Base-by-base conservation (phyloP, 2,329 filamentous ascomycete species). In the Colletotrichum melonis region DNA sequence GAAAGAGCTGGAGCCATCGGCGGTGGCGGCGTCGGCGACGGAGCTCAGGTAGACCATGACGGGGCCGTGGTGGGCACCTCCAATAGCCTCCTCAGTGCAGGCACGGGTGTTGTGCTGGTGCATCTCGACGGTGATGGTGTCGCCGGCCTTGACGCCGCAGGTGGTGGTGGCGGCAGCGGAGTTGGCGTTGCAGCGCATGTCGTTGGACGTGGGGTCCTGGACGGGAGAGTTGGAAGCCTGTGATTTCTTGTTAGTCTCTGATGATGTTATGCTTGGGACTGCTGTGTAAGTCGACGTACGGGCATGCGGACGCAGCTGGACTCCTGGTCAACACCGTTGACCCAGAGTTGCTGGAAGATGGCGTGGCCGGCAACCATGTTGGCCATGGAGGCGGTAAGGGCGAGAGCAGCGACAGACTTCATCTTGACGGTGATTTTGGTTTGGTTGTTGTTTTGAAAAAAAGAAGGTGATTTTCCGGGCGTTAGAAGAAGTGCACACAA, bases 1-100 rank as follows among this genome's bases (percentile, higher is more conserved):
- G 86, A 86, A 89, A 4, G 80, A 80, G 3, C 81, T 78, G 11
- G 83, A 83, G 32, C 84, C 83, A 72, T 84, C 81, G 65, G 86
- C 84, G 0, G 82, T 83, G 28, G 81, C 76, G 4, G 87, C 84
- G 75, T 88, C 84, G 4, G 80, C 75, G 4, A 89, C 87, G 75
- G 87, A 85, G 75, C 82, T 82, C 73, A 88, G 78, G 79, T 88
- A 88, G 3, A 84, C 83, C 32, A 85, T 80, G 9, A 89, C 84
- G 2, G 87, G 87, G 1, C 87, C 87, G 77, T 86, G 86, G 79
- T 89, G 87, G 62, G 84, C 84, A 32, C 87, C 87, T 26, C 87
- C 87, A 73, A 89, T 88, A 28, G 86, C 88, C 75, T 88, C 84
- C 73, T 81, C 84, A 63, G 74, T 73, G 77, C 86, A 88, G 56